Percentiles rank a stretch among this genome's conserved stretches.
Evolutionary conservation across 306 rosid species (phyloP).

Genomic region (Potentilla sterilis): DNA sequence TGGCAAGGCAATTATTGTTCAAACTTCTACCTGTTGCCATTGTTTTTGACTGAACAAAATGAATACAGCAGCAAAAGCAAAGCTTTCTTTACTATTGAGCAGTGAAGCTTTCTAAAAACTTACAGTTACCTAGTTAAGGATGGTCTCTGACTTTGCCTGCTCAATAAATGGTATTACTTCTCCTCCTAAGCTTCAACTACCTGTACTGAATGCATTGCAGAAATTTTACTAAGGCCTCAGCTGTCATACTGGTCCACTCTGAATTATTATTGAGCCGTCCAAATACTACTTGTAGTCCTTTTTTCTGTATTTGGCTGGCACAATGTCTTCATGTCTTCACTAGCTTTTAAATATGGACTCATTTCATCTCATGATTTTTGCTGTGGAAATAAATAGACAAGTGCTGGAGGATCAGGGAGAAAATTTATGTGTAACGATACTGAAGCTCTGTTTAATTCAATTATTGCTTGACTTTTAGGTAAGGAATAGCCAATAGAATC

Average conservation of each 20-base stretch:
- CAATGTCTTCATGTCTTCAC: neutral
- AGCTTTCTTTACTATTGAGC: neutral
- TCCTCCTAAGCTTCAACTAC: neutral
- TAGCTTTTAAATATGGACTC: neutral
- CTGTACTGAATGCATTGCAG: neutral
- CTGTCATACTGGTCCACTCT: constrained; percentile 5
- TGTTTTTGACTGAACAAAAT: neutral
- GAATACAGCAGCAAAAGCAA: neutral
- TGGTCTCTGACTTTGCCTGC: constrained; percentile 7
- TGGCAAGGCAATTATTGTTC: neutral
- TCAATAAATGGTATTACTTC: constrained; percentile 4
- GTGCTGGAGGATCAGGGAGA: neutral
- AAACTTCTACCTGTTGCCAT: neutral
- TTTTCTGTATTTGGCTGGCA: neutral
- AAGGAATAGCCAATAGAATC: neutral
- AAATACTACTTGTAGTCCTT: neutral
- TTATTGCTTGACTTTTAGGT: neutral
- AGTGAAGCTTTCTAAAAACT: neutral
- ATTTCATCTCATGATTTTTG: neutral
- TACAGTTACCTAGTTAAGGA: neutral
- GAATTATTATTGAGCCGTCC: constrained; percentile 9
- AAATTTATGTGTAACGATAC: neutral
- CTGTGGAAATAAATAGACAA: neutral
- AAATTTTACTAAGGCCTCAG: neutral
- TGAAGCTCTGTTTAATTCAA: neutral